phyloP scores from a whole-genome alignment of 2,329 filamentous ascomycete species.

The Stemphylium vesicarium region DNA sequence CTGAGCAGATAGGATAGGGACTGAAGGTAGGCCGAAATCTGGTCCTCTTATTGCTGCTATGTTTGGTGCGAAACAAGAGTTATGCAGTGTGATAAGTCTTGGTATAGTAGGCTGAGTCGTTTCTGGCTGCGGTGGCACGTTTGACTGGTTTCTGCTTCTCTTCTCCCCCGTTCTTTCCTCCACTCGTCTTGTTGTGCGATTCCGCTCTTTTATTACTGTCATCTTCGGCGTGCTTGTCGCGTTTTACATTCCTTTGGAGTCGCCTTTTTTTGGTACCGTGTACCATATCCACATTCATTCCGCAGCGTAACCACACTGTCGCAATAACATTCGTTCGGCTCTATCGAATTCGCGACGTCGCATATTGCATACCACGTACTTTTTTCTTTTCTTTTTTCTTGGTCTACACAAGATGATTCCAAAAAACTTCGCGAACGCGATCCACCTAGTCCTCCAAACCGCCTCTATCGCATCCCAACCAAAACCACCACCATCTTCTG shows the following conservation, averaged over 20 bases:
- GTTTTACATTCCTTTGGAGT: not conserved
- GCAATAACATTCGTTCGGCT: not conserved
- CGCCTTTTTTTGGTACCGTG: not conserved
- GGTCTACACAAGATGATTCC: constrained; percentile 11
- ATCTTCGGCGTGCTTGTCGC: not conserved
- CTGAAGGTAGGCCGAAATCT: not conserved
- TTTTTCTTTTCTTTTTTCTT: not conserved
- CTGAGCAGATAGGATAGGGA: not conserved
- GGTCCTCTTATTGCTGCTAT: not conserved
- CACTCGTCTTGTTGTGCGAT: not conserved
- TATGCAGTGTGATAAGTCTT: not conserved
- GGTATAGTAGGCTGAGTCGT: not conserved
- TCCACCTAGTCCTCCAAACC: constrained; percentile 6
- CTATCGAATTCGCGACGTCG: not conserved
- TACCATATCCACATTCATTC: constrained; percentile 2
- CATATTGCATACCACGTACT: not conserved
- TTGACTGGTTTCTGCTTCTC: not conserved
- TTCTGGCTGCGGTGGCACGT: not conserved
- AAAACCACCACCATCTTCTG: constrained; percentile 12
- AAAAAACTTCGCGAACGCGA: constrained; percentile 5
- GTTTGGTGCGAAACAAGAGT: not conserved
- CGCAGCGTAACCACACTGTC: not conserved
- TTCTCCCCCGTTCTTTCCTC: not conserved
- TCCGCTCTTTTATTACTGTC: not conserved
- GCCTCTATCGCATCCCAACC: constrained; percentile 5